phyloP scores from a whole-genome alignment of 2,329 filamentous ascomycete genomes.

The Colletotrichum musae region DNA sequence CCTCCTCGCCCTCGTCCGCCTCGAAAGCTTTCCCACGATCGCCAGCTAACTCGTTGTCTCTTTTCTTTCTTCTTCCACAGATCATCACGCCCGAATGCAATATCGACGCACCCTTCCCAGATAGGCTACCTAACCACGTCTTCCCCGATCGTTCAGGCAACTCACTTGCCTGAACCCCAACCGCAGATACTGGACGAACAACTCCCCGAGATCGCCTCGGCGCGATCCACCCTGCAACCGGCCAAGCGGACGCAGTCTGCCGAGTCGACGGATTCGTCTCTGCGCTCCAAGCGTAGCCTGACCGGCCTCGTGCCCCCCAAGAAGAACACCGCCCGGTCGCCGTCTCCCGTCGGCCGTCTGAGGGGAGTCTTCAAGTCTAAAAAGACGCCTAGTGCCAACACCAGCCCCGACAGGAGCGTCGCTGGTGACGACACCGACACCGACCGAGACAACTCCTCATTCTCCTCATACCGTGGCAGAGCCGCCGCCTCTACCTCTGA shows the following conservation, averaged over 20 bases:
- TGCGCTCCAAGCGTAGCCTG: conserved; percentile 50
- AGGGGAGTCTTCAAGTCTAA: conserved; percentile 78
- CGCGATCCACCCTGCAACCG: conserved; percentile 57
- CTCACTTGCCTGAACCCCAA: conserved; percentile 63
- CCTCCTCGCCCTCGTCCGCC: conserved; percentile 2
- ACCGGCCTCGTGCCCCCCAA: conserved; percentile 58
- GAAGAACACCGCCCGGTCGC: conserved; percentile 68
- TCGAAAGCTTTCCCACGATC: conserved; percentile 3
- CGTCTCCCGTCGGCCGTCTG: conserved; percentile 80
- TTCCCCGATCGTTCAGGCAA: conserved; percentile 75
- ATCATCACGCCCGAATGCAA: conserved; percentile 56
- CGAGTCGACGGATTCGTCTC: conserved; percentile 48
- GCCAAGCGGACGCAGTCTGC: conserved; percentile 50
- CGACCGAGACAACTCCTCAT: conserved; percentile 34
- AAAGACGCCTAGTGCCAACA: conserved; percentile 62
- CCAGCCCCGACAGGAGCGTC: conserved; percentile 51
- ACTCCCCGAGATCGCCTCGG: conserved; percentile 44
- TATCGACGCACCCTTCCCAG: conserved; percentile 75
- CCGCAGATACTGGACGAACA: conserved; percentile 55
- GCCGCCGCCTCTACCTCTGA: conserved; percentile 39
- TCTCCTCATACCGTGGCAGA: conserved; percentile 32
- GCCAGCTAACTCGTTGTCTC: conserved; percentile 33
- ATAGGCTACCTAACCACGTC: conserved; percentile 78
- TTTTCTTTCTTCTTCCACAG: conserved; percentile 25
- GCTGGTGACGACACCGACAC: conserved; percentile 41